Percentiles rank a stretch among this genome's conserved stretches.
Conservation (phyloP, 73 alveolate species). For the Paramecium sonneborni region DNA sequence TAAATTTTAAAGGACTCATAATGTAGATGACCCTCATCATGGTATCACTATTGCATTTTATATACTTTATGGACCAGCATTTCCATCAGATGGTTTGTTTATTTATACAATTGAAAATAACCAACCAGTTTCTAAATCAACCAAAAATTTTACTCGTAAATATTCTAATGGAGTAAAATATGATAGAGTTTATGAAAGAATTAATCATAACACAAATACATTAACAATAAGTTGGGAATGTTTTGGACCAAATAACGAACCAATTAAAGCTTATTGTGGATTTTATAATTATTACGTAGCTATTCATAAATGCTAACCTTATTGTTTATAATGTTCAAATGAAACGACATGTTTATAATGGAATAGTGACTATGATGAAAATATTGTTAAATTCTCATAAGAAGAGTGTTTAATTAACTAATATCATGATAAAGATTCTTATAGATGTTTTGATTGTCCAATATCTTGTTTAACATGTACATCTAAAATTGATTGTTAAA, state of each 20-base stretch:
- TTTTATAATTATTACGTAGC: neutral
- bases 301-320: neutral
- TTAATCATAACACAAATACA: neutral
- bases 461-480: too few species aligned
- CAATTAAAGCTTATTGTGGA: neutral
- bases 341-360: neutral
- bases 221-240: neutral
- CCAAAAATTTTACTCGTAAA: too few species aligned
- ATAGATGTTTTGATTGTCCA: too few species aligned
- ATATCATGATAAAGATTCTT: too few species aligned
- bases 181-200: neutral
- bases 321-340: neutral
- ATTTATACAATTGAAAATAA: neutral
- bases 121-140: neutral
- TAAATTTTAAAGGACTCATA: neutral
- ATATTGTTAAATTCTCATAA: too few species aligned
- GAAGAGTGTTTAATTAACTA: too few species aligned
- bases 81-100: neutral
- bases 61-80: neutral
- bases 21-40: neutral
- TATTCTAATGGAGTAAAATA: too few species aligned
- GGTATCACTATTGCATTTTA: neutral
- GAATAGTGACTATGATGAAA: too few species aligned
- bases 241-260: neutral
- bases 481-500: too few species aligned